These are phyloP conservation scores for Chalaropsis ovoidea DNA, from an alignment of 2,329 filamentous ascomycete genomes.

Conservation along the genomic window DNA sequence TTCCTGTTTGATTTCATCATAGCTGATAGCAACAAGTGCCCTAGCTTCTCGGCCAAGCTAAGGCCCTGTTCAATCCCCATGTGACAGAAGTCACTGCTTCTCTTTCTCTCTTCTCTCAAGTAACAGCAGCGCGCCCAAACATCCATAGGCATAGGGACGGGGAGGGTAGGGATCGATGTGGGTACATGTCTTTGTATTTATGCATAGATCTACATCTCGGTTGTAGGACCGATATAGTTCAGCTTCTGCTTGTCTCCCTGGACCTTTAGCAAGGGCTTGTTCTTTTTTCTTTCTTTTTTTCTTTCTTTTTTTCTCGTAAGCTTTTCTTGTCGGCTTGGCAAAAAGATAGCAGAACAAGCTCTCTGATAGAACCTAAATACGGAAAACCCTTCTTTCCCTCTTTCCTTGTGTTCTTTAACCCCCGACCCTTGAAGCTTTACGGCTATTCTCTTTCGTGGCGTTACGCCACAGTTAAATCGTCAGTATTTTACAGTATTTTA, in stretches of 20 bases:
- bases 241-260: neutral
- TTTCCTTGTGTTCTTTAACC: neutral
- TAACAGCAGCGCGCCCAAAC: neutral
- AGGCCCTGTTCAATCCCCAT: neutral
- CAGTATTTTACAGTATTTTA: too few species aligned
- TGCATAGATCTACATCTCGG: constrained; percentile 9
- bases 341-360: too few species aligned
- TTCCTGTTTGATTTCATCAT: too few species aligned
- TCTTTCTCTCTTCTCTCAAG: neutral
- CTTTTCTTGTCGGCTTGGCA: too few species aligned
- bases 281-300: too few species aligned
- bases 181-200: neutral
- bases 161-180: neutral
- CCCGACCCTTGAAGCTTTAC: too few species aligned
- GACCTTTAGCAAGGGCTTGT: neutral
- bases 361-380: too few species aligned
- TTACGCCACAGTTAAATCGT: too few species aligned
- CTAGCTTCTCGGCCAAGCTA: neutral
- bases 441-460: too few species aligned
- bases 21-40: neutral
- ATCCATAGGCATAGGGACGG: neutral
- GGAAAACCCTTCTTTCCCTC: neutral
- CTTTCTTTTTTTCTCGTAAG: too few species aligned
- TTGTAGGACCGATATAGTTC: neutral
- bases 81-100: neutral